Evolutionary conservation across 179 eudicot species (phyloP), one percentile per base, ranked within the genome.

Genomic region (Spinacia oleracea): DNA sequence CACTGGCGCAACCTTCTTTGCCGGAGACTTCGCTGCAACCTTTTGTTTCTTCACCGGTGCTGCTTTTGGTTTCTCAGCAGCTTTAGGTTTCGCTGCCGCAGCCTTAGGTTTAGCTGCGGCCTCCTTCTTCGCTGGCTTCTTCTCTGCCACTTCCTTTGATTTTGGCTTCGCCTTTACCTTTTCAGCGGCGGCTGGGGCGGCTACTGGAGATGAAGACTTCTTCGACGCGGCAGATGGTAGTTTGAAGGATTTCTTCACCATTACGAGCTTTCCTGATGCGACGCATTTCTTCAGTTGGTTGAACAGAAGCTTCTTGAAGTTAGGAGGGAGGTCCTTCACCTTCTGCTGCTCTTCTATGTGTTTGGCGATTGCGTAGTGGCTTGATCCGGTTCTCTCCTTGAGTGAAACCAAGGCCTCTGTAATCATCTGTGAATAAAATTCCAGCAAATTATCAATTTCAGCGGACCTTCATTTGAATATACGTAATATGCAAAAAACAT

Each of bases 371-470:
- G 90, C 90, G 60, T 81, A 71, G 45, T 69, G 83, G 64, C 87
- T 88, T 21, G 90, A 88, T 9, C 90, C 90, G 3, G 85, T 88
- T 68, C 87, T 75, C 77, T 88, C 89, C 83, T 88, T 88, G 64
- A 88, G 56, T 2, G 90, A n/a, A 5, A 80, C 31, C 63, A 88
- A n/a, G 0, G 90, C 90, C 29, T 83, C 87, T 15, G 82, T 80
- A 14, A 88, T 83, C 90, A 88, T 88, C 89, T 88, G 77, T 42
- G 12, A 6, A 6, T 16, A 16, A 9, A 5, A 62, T 74, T 31
- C 14, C 27, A 59, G 29, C 12, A 34, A 21, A 66, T 16, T 31
- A 0, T 80, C 70, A 35, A 9, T 16, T 23, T 3, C 40, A 38
- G 40, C 6, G 5, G 6, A 38, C 4, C 40, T 38, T 27, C 8